Conservation (phyloP, 331 rosid species). For the Spiraea crenata region DNA sequence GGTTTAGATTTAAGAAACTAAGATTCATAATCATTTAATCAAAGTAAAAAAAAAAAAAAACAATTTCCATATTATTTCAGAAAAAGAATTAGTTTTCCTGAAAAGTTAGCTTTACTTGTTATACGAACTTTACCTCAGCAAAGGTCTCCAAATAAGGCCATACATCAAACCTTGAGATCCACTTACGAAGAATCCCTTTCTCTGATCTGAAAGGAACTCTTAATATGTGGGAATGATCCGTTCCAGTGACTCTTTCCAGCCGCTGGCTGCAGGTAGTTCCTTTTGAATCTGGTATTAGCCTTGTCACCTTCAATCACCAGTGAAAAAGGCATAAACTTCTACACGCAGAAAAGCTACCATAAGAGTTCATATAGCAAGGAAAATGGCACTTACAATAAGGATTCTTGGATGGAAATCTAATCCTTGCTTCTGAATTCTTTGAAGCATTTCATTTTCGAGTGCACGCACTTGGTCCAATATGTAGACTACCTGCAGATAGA, state of each 20-base stretch:
- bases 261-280: conserved; percentile 97
- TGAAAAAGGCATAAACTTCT: not conserved
- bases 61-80: not conserved
- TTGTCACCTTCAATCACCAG: conserved; percentile 55
- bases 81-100: not conserved
- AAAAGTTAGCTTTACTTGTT: conserved; percentile 4
- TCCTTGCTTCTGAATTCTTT: conserved; percentile 78
- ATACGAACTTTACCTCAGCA: conserved; percentile 55
- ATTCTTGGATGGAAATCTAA: conserved; percentile 73
- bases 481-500: conserved; percentile 68
- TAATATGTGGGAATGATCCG: conserved; percentile 73
- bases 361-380: not conserved
- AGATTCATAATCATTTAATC: not conserved
- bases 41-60: not conserved
- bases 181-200: conserved; percentile 74
- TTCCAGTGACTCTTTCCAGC: conserved; percentile 86
- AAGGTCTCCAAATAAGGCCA: conserved; percentile 86
- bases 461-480: conserved; percentile 97
- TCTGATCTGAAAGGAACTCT: conserved; percentile 93
- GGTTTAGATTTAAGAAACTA: no score
- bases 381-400: conserved; percentile 60
- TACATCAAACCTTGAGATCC: conserved; percentile 98
- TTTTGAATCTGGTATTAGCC: conserved; percentile 88
- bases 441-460: conserved; percentile 87
- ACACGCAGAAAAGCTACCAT: not conserved